phyloP scores from a whole-genome alignment of 768 basidiomycete genomes.

The Tricholoma saponaceum region DNA sequence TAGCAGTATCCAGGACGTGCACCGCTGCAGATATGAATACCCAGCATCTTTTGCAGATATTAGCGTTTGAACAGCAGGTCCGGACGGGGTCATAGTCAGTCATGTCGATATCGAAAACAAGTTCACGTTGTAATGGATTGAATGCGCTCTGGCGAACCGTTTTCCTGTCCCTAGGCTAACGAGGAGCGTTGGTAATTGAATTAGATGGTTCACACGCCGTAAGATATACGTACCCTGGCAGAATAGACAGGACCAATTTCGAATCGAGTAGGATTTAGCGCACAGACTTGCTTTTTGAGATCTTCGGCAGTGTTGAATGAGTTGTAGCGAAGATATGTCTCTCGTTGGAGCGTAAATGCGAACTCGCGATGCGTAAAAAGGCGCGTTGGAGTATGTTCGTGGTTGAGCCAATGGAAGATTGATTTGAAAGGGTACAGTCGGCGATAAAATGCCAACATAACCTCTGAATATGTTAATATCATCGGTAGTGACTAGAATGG shows the following conservation, averaged over 20 bases:
- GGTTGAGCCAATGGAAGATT: constrained; percentile 93
- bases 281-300: constrained; percentile 83
- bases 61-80: constrained; percentile 90
- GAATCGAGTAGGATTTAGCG: constrained; percentile 87
- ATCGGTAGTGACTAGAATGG: background rate
- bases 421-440: constrained; percentile 94
- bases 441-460: constrained; percentile 72
- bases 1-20: constrained; percentile 70
- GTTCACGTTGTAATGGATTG: constrained; percentile 76
- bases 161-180: constrained; percentile 86
- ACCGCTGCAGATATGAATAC: constrained; percentile 91
- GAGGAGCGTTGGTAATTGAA: background rate
- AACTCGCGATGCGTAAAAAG: constrained; percentile 95
- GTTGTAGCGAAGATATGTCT: constrained; percentile 93
- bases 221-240: constrained; percentile 57
- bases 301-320: constrained; percentile 85
- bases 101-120: constrained; percentile 99
- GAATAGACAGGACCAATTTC: constrained; percentile 96
- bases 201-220: background rate
- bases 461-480: constrained; percentile 24
- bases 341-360: constrained; percentile 86
- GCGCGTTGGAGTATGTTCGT: constrained; percentile 72
- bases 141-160: constrained; percentile 66
- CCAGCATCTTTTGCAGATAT: constrained; percentile 94
- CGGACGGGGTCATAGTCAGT: constrained; percentile 96